phyloP scores from a whole-genome alignment of 257 asterid species.

The Solanum habrochaites region DNA sequence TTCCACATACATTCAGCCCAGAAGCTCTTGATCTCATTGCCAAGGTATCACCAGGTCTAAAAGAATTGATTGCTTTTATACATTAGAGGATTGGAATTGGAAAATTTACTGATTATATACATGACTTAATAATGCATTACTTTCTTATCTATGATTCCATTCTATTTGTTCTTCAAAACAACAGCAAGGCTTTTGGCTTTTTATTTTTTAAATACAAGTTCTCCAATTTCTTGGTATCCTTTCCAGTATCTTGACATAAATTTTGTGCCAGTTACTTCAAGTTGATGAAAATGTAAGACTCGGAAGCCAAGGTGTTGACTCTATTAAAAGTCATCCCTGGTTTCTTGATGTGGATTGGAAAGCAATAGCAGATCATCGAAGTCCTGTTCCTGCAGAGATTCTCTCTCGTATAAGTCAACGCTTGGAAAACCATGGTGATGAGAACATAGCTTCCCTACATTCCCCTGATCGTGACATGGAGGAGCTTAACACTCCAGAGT shows the following conservation, averaged over 20 bases:
- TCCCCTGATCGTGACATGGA: constrained; percentile 37
- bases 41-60: constrained; percentile 36
- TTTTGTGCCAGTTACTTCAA: constrained; percentile 48
- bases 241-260: not conserved
- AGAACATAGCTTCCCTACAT: constrained; percentile 12
- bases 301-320: constrained; percentile 59
- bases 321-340: constrained; percentile 80
- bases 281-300: constrained; percentile 79
- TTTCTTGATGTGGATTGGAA: constrained; percentile 63
- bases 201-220: not conserved
- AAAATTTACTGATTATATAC: not conserved
- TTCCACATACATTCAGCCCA: constrained; percentile 53
- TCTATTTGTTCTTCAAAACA: not conserved
- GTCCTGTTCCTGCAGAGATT: constrained; percentile 48
- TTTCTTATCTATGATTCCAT: not conserved
- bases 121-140: not conserved
- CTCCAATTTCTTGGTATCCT: not conserved
- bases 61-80: not conserved
- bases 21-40: constrained; percentile 72
- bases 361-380: constrained; percentile 30
- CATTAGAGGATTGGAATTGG: not conserved
- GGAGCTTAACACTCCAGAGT: constrained; percentile 58
- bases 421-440: constrained; percentile 37
- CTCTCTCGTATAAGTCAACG: constrained; percentile 51
- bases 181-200: not conserved